These are phyloP conservation scores for Boechera divaricarpa DNA, from an alignment of 345 rosid species.

Conservation along the genomic window DNA sequence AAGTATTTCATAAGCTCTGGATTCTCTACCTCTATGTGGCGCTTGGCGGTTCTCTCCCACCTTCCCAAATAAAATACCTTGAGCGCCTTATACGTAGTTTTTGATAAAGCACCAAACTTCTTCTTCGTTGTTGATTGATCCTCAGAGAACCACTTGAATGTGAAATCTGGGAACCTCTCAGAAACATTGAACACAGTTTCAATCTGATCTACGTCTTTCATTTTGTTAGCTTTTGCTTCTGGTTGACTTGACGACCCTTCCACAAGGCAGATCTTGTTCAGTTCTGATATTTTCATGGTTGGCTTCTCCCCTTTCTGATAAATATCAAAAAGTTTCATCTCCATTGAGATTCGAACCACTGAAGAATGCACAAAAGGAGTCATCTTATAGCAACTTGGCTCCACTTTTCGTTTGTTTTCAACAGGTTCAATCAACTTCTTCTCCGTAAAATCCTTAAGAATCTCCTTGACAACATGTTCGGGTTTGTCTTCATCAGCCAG, in stretches of 20 bases:
- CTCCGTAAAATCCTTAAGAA: slow-evolving; percentile 33
- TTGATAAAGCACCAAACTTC: background rate
- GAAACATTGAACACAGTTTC: slow-evolving; percentile 57
- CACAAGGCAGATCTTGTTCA: slow-evolving; percentile 55
- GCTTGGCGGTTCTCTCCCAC: slow-evolving; percentile 50
- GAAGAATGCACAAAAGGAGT: slow-evolving; percentile 53
- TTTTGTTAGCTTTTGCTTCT: slow-evolving; percentile 33
- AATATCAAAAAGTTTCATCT: slow-evolving; percentile 34
- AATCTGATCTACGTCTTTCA: background rate
- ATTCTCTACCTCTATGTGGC: slow-evolving; percentile 54
- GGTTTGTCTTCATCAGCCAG: background rate
- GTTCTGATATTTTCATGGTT: background rate
- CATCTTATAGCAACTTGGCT: slow-evolving; percentile 50
- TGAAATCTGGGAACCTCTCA: slow-evolving; percentile 52
- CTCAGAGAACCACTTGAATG: slow-evolving; percentile 46
- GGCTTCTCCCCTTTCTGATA: slow-evolving; percentile 40
- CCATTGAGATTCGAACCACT: slow-evolving; percentile 44
- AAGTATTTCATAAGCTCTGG: slow-evolving; percentile 39
- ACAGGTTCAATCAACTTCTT: slow-evolving; percentile 49
- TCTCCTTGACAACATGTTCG: slow-evolving; percentile 21
- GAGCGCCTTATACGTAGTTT: slow-evolving; percentile 8
- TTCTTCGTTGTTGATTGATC: slow-evolving; percentile 8
- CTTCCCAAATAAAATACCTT: slow-evolving; percentile 56
- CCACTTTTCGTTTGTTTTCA: slow-evolving; percentile 36
- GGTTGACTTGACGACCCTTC: slow-evolving; percentile 27